These are phyloP conservation scores for Macaranga tanarius DNA, from an alignment of 441 rosid genomes.

Conservation along the genomic window DNA sequence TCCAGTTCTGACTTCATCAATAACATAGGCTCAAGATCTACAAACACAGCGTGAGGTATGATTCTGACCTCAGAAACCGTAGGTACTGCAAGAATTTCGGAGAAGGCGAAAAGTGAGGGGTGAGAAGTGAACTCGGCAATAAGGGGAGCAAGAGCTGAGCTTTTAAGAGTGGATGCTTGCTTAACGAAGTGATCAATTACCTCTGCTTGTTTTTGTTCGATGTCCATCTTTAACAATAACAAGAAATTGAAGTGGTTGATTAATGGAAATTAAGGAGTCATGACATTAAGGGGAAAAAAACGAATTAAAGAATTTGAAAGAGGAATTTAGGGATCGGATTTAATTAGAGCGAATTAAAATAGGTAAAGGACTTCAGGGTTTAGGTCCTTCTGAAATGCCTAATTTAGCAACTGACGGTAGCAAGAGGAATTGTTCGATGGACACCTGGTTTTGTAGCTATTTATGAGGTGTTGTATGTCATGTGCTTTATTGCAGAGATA, in stretches of 20 bases:
- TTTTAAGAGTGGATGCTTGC: constrained; percentile 58
- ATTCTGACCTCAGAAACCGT: constrained; percentile 51
- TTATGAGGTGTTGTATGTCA: neutral
- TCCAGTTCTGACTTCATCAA: neutral
- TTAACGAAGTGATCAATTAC: constrained; percentile 69
- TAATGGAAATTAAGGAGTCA: neutral
- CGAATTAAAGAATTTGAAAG: neutral
- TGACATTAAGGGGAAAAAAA: neutral
- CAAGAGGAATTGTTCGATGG: neutral
- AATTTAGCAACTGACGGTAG: neutral
- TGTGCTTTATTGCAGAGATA: no score
- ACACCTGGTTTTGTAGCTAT: neutral
- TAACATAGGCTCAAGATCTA: no score
- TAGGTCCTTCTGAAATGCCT: no score
- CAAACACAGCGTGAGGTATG: neutral
- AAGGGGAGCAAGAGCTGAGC: constrained; percentile 51
- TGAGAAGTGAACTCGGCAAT: constrained; percentile 84
- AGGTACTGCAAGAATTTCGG: constrained; percentile 88
- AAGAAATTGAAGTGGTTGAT: neutral
- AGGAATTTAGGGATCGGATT: neutral
- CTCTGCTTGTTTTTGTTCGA: constrained; percentile 87
- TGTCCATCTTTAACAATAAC: constrained; percentile 53
- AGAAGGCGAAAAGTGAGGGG: constrained; percentile 90
- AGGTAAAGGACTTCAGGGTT: constrained; percentile 6
- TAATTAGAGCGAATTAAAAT: neutral